phyloP scores from a whole-genome alignment of 768 basidiomycete genomes.

The Rhodotorula paludigena region DNA sequence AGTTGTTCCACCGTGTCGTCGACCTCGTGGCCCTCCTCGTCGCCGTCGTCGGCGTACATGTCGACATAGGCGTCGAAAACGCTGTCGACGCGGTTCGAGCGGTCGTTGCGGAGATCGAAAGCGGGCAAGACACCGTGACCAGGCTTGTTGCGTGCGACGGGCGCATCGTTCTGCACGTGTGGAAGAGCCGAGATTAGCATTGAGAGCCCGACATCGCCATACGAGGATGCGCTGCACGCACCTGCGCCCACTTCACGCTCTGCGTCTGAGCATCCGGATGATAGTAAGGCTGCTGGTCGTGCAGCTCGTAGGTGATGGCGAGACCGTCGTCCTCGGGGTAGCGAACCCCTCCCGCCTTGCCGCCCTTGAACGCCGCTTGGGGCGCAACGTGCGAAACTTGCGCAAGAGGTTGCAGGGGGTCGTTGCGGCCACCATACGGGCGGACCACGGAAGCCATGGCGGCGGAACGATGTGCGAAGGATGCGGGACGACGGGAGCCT shows the following conservation, averaged over 20 bases:
- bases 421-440: not conserved
- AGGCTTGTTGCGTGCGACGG: constrained; percentile 14
- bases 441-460: not conserved
- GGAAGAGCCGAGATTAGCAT: not conserved
- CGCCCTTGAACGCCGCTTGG: not conserved
- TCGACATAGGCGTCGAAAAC: constrained; percentile 30
- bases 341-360: not conserved
- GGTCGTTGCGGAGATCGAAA: not conserved
- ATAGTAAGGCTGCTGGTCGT: constrained; percentile 13
- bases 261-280: not conserved
- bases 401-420: not conserved
- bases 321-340: not conserved
- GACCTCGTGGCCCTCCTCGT: not conserved
- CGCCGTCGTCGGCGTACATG: constrained; percentile 18
- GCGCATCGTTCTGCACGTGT: constrained; percentile 9
- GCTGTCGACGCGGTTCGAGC: constrained; percentile 21
- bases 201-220: fast-evolving
- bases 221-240: not conserved
- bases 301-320: constrained; percentile 4
- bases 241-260: constrained; percentile 5
- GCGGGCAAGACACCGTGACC: constrained; percentile 1
- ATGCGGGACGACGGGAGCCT: not conserved
- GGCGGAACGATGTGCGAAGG: too few species aligned
- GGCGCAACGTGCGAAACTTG: not conserved
- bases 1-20: not conserved